Percentiles rank a stretch among this genome's conserved stretches.
Conservation (phyloP, 768 basidiomycete species). For the Chalciporus pseudorubinellus region DNA sequence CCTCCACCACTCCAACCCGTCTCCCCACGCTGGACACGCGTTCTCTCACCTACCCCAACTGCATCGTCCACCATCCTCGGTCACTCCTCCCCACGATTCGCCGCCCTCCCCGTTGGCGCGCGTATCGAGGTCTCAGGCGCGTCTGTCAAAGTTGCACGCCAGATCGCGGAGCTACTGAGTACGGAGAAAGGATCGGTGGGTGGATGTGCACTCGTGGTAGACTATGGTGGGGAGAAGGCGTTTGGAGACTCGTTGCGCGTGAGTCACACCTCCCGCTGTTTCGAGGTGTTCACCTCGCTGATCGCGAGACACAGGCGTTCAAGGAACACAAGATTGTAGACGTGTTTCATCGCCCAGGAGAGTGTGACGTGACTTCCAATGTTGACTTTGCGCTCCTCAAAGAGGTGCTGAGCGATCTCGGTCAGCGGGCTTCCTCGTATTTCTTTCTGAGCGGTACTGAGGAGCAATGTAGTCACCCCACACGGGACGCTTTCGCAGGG, state of each 20-base stretch:
- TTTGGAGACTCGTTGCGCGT: conserved; percentile 82
- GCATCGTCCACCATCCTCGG: conserved; percentile 56
- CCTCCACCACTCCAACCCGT: conserved; percentile 7
- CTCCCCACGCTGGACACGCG: conserved; percentile 52
- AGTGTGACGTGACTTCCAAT: conserved; percentile 92
- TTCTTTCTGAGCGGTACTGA: conserved; percentile 6
- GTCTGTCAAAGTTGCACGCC: conserved; percentile 64
- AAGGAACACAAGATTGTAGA: conserved; percentile 82
- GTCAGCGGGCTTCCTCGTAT: conserved; percentile 38
- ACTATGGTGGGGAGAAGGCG: conserved; percentile 78
- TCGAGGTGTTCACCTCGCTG: background rate
- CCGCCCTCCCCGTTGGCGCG: conserved; percentile 61
- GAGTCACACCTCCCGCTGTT: conserved; percentile 27
- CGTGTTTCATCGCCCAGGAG: conserved; percentile 80
- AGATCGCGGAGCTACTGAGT: conserved; percentile 61
- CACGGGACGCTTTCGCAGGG: conserved; percentile 77
- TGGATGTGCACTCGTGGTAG: conserved; percentile 77
- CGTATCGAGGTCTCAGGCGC: conserved; percentile 80
- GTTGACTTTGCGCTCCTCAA: conserved; percentile 90
- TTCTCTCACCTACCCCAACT: conserved; percentile 60
- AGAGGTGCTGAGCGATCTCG: conserved; percentile 68
- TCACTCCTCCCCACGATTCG: conserved; percentile 67
- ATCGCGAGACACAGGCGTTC: conserved; percentile 64
- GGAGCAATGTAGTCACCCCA: conserved; percentile 30
- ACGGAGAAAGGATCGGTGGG: conserved; percentile 17